Base-by-base conservation (phyloP, 805 yeast genomes). In the Pichia rugopelliculosa region DNA sequence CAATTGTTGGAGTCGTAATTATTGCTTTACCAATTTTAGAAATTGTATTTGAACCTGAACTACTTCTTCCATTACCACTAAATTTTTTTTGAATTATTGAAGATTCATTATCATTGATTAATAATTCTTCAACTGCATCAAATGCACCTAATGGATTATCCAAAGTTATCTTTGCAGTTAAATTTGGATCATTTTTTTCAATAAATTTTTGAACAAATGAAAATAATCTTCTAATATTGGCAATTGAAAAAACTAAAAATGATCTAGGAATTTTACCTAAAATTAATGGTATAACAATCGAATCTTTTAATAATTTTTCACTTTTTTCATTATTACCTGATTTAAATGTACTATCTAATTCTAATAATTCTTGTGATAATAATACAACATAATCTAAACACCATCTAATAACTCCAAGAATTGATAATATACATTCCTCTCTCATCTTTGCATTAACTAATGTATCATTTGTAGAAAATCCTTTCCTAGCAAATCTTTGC, bases 401-500 rank as follows among this genome's bases (percentile, higher is more conserved):
- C 96, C 97, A 91, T 56, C 87, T 78, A 9, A 85, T 79, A 36
- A 84, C 77, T 0, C 97, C 97, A n/a, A 87, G 64, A 11, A 81
- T 69, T 17, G 79, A 72, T 55, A 82, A 69, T 4, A 84, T 72
- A 51, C 79, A 72, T 55, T 84, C 89, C 34, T 82, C 82, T 54
- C 88, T 70, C 59, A 76, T 52, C 57, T 58, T 49, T 45, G 71
- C 61, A 41, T 66, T 65, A 6, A 59, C 56, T 10, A 64, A 59
- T 18, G 70, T 70, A 51, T 80, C 84, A 34, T 74, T 72, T 2
- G 69, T 59, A 6, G 74, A 73, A 13, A 64, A 70, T 36, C 76
- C 77, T 54, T 79, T 79, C 55, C 79, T 80, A 47, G 76, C 75
- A 43, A 83, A 68, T 41, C 78, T 61, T 45, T 78, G 71, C 52